Evolutionary conservation across 345 rosid genomes (phyloP).

Genomic region (Brassica napus): DNA sequence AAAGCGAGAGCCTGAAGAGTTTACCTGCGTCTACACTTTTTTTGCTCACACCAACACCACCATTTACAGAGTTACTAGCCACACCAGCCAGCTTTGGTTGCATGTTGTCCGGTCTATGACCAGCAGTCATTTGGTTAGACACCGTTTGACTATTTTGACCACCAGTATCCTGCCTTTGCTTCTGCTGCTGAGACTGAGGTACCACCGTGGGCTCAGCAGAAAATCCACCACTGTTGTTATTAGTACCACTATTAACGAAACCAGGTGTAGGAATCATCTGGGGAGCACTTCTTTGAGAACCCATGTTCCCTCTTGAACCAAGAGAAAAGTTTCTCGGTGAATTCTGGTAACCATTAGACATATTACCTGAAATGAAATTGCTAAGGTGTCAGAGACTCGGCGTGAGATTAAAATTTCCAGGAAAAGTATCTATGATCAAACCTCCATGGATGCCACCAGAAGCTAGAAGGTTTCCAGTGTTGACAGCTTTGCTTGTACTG

Average conservation of each 20-base stretch:
- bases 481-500: conserved; percentile 49
- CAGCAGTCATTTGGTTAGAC: conserved; percentile 63
- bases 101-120: conserved; percentile 56
- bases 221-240: conserved; percentile 53
- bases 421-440: conserved; percentile 48
- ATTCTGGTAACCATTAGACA: conserved; percentile 72
- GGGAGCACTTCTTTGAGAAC: conserved; percentile 62
- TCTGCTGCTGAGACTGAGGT: conserved; percentile 65
- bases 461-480: conserved; percentile 54
- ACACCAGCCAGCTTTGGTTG: conserved; percentile 72
- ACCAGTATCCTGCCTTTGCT: conserved; percentile 63
- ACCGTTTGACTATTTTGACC: conserved; percentile 70
- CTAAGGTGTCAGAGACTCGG: conserved; percentile 11
- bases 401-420: conserved; percentile 2
- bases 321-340: conserved; percentile 60
- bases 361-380: conserved; percentile 52
- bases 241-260: conserved; percentile 47
- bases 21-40: conserved; percentile 52
- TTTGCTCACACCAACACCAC: conserved; percentile 63
- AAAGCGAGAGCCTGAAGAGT: conserved; percentile 42
- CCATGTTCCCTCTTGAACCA: conserved; percentile 72
- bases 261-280: conserved; percentile 99
- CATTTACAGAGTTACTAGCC: conserved; percentile 61
- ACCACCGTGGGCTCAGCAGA: conserved; percentile 68
- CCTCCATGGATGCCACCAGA: conserved; percentile 56